Percentiles rank a stretch among this genome's conserved stretches.
These are phyloP conservation scores for Colletotrichum sp. DNA, from an alignment of 2,329 filamentous ascomycete genomes.

Conservation along the genomic window DNA sequence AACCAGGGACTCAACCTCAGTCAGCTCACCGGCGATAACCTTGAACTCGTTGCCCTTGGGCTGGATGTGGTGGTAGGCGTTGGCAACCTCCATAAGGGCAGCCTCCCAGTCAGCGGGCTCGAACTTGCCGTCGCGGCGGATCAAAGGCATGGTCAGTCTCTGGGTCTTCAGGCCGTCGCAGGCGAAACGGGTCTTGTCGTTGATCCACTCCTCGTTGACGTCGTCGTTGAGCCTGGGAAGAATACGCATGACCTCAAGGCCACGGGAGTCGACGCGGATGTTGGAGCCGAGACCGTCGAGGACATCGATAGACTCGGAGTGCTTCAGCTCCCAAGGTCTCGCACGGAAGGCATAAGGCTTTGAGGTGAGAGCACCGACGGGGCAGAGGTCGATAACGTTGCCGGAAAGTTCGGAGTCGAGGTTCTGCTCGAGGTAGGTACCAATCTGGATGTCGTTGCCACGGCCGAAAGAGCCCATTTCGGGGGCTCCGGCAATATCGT, in stretches of 20 bases:
- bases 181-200: slow-evolving; percentile 96
- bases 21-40: slow-evolving; percentile 87
- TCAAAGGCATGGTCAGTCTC: slow-evolving; percentile 88
- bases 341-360: slow-evolving; percentile 98
- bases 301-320: slow-evolving; percentile 95
- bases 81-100: slow-evolving; percentile 84
- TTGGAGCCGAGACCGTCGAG: slow-evolving; percentile 92
- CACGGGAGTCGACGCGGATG: slow-evolving; percentile 91
- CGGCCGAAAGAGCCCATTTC: slow-evolving; percentile 94
- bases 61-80: slow-evolving; percentile 78
- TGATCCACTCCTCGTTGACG: slow-evolving; percentile 99
- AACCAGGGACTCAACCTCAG: slow-evolving; percentile 91
- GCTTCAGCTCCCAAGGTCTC: slow-evolving; percentile 95
- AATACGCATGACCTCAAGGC: slow-evolving; percentile 95
- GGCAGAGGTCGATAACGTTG: slow-evolving; percentile 98
- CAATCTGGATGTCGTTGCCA: slow-evolving; percentile 97
- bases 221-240: slow-evolving; percentile 94
- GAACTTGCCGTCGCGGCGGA: slow-evolving; percentile 89
- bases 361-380: slow-evolving; percentile 92
- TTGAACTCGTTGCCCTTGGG: slow-evolving; percentile 96
- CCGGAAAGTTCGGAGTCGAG: slow-evolving; percentile 94
- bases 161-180: slow-evolving; percentile 97
- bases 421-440: slow-evolving; percentile 94
- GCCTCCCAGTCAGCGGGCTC: slow-evolving; percentile 95
- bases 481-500: slow-evolving; percentile 93